These are phyloP conservation scores for Geotrichum europaeum DNA, from an alignment of 1,139 yeast genomes.

Conservation along the genomic window DNA sequence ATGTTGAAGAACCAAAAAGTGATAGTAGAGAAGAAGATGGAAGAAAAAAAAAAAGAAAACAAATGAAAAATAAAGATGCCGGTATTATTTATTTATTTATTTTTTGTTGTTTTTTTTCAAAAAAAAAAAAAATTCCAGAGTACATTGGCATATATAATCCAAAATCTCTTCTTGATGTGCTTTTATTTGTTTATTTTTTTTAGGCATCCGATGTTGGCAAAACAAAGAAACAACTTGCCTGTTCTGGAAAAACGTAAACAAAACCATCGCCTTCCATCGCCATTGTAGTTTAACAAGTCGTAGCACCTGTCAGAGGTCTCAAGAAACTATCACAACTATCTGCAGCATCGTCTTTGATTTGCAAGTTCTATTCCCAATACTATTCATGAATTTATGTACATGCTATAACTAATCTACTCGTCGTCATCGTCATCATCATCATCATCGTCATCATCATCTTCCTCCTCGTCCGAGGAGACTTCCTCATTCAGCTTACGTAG, in stretches of 20 bases:
- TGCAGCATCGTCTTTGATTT: background rate
- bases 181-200: background rate
- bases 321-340: background rate
- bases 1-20: background rate
- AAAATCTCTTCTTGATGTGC: background rate
- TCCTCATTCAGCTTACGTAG: constrained; percentile 44
- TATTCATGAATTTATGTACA: background rate
- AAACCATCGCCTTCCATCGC: background rate
- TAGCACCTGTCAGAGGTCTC: background rate
- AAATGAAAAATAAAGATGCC: background rate
- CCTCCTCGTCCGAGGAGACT: constrained; percentile 44
- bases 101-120: background rate
- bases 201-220: background rate
- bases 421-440: constrained; percentile 21
- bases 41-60: background rate
- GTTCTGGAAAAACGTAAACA: constrained; percentile 3
- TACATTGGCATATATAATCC: too few relatives aligned
- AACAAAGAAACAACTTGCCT: background rate
- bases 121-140: background rate
- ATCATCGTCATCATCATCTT: constrained; percentile 43
- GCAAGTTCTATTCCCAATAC: background rate
- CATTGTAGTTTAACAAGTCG: background rate
- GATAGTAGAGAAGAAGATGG: background rate
- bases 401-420: background rate
- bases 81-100: background rate